phyloP scores from a whole-genome alignment of 2,329 filamentous ascomycete genomes.

The Elsinoe perseae region DNA sequence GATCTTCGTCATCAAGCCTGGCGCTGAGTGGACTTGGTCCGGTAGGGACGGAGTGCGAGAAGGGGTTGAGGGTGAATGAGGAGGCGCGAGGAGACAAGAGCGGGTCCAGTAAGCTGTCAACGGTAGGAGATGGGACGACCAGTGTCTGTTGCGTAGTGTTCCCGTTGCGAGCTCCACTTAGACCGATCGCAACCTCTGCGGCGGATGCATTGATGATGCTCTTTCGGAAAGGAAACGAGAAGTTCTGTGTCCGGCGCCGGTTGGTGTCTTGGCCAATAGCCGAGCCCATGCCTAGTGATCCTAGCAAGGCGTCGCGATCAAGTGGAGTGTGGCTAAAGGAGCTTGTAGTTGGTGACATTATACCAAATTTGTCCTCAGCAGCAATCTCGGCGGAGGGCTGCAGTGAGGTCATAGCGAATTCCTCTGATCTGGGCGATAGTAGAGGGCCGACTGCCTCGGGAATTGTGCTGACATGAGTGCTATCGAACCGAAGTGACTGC shows the following conservation, averaged over 20 bases:
- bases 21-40: slow-evolving; percentile 41
- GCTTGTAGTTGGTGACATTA: slow-evolving; percentile 35
- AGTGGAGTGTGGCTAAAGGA: slow-evolving; percentile 34
- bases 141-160: slow-evolving; percentile 25
- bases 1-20: slow-evolving; percentile 55
- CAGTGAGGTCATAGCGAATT: slow-evolving; percentile 32
- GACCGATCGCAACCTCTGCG: slow-evolving; percentile 11
- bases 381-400: slow-evolving; percentile 27
- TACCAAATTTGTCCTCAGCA: slow-evolving; percentile 31
- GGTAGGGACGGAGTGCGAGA: slow-evolving; percentile 39
- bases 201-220: not conserved
- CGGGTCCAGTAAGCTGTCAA: slow-evolving; percentile 38
- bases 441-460: slow-evolving; percentile 15
- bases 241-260: slow-evolving; percentile 14
- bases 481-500: slow-evolving; percentile 16
- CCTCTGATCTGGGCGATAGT: slow-evolving; percentile 34
- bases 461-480: slow-evolving; percentile 6
- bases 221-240: slow-evolving; percentile 14
- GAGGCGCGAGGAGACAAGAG: slow-evolving; percentile 65
- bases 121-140: slow-evolving; percentile 1
- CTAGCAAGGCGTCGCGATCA: slow-evolving; percentile 29
- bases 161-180: slow-evolving; percentile 28
- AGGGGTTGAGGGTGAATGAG: slow-evolving; percentile 62
- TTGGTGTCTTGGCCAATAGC: slow-evolving; percentile 14
- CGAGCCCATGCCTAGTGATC: slow-evolving; percentile 31